A percentile compares a stretch with the other conserved stretches of the same genome.
Evolutionary conservation across 2,329 filamentous ascomycete genomes (phyloP).

Genomic region (Fusarium coicis): DNA sequence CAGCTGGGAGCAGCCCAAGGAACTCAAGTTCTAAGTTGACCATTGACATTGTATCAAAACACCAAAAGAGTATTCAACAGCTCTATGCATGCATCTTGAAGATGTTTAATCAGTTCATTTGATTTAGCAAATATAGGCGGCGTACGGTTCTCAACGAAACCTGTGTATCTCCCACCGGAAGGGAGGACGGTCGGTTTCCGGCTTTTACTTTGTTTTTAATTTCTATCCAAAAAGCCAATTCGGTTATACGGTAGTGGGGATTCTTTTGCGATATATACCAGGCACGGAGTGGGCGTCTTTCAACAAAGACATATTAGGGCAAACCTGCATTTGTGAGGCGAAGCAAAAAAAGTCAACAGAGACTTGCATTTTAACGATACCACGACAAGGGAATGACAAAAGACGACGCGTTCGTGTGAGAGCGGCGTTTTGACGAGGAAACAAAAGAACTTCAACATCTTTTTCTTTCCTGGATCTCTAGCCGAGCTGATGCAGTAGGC

Average conservation of each 20-base stretch:
- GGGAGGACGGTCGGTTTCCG: slow-evolving; percentile 50
- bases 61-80: slow-evolving; percentile 55
- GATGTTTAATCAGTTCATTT: slow-evolving; percentile 54
- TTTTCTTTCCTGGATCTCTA: slow-evolving; percentile 56
- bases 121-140: slow-evolving; percentile 51
- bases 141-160: slow-evolving; percentile 62
- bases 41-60: slow-evolving; percentile 25
- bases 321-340: slow-evolving; percentile 54
- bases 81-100: slow-evolving; percentile 48
- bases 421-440: slow-evolving; percentile 56
- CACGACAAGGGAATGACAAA: slow-evolving; percentile 48
- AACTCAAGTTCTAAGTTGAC: slow-evolving; percentile 82
- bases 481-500: slow-evolving; percentile 53
- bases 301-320: slow-evolving; percentile 57
- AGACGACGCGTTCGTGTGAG: slow-evolving; percentile 47
- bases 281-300: slow-evolving; percentile 56
- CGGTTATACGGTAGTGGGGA: slow-evolving; percentile 41
- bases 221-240: slow-evolving; percentile 35
- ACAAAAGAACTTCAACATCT: slow-evolving; percentile 62
- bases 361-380: slow-evolving; percentile 57
- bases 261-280: slow-evolving; percentile 51
- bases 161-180: slow-evolving; percentile 50
- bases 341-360: slow-evolving; percentile 48
- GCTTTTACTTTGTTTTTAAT: slow-evolving; percentile 48
- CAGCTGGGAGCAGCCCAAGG: slow-evolving; percentile 98